These are phyloP conservation scores for Mycena polygramma DNA, from an alignment of 768 basidiomycete genomes.

Conservation along the genomic window DNA sequence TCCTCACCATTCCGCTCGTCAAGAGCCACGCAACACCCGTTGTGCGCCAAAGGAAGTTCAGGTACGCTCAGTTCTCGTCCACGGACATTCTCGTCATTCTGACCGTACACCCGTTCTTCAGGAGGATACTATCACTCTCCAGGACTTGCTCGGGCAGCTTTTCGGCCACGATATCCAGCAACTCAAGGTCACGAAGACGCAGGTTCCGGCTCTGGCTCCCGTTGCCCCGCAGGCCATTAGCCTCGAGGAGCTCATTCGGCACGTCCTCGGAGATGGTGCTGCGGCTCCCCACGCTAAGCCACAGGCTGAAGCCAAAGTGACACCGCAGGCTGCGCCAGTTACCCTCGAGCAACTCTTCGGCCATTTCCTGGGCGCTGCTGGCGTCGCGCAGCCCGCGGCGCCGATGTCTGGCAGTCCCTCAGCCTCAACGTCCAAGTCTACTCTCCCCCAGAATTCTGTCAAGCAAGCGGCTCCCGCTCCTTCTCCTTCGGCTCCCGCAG, in stretches of 20 bases:
- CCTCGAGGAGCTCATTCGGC: slow-evolving; percentile 16
- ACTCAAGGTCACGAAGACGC: not conserved
- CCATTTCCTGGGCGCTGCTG: slow-evolving; percentile 30
- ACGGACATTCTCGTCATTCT: not conserved
- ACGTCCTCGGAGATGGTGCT: slow-evolving; percentile 1
- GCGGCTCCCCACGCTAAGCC: no score
- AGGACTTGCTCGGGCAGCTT: slow-evolving; percentile 18
- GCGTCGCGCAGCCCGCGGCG: slow-evolving; percentile 11
- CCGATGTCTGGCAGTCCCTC: not conserved
- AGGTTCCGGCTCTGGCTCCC: not conserved
- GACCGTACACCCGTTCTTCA: not conserved
- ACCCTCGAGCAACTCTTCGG: slow-evolving; percentile 31
- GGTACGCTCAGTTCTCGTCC: slow-evolving; percentile 11
- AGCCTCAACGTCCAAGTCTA: not conserved
- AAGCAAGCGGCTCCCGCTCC: not conserved
- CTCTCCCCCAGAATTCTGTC: not conserved
- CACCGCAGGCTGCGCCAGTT: slow-evolving; percentile 20
- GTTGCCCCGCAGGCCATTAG: not conserved
- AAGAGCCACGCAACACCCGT: slow-evolving; percentile 17
- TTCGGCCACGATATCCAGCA: slow-evolving; percentile 26
- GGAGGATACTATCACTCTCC: slow-evolving; percentile 3
- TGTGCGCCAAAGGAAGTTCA: slow-evolving; percentile 8
- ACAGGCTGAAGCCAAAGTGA: not conserved
- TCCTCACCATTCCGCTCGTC: slow-evolving; percentile 8
- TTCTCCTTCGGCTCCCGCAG: not conserved